These are phyloP conservation scores for Candida parachauliodes DNA, from an alignment of 805 yeast species.

Conservation along the genomic window DNA sequence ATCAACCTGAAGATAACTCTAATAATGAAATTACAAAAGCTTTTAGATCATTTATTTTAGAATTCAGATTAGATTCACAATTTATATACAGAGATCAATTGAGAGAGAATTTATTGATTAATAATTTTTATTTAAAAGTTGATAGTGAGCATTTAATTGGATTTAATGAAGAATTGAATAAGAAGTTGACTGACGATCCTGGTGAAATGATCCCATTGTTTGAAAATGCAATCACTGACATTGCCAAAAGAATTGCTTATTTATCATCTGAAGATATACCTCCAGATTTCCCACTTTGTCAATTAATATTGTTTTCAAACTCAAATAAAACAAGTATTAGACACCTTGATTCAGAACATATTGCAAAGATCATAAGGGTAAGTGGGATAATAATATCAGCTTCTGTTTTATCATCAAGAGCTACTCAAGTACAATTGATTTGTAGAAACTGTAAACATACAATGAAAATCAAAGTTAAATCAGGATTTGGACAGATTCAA, in stretches of 20 bases:
- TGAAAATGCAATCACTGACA: constrained; percentile 78
- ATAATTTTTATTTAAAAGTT: constrained; percentile 68
- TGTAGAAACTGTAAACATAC: constrained; percentile 88
- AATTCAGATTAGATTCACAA: constrained; percentile 77
- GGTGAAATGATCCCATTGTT: constrained; percentile 81
- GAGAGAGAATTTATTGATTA: constrained; percentile 78
- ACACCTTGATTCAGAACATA: constrained; percentile 79
- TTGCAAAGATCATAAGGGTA: constrained; percentile 83
- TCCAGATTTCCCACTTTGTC: constrained; percentile 70
- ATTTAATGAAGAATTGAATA: constrained; percentile 85
- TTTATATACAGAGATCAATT: constrained; percentile 89
- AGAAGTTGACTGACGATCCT: constrained; percentile 81
- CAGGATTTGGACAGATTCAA: constrained; percentile 68
- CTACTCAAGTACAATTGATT: constrained; percentile 77
- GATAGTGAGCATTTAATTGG: constrained; percentile 81
- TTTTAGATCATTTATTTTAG: constrained; percentile 77
- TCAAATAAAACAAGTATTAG: constrained; percentile 73
- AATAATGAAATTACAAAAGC: constrained; percentile 70
- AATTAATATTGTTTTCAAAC: constrained; percentile 69
- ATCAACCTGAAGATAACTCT: constrained; percentile 59
- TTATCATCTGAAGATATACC: constrained; percentile 51
- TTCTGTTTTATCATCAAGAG: constrained; percentile 82
- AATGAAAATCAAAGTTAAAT: constrained; percentile 53
- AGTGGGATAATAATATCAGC: constrained; percentile 93
- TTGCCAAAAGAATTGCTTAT: constrained; percentile 69